These are phyloP conservation scores for Podila verticillata DNA, from an alignment of 192 early-diverging fungal genomes.

Conservation along the genomic window DNA sequence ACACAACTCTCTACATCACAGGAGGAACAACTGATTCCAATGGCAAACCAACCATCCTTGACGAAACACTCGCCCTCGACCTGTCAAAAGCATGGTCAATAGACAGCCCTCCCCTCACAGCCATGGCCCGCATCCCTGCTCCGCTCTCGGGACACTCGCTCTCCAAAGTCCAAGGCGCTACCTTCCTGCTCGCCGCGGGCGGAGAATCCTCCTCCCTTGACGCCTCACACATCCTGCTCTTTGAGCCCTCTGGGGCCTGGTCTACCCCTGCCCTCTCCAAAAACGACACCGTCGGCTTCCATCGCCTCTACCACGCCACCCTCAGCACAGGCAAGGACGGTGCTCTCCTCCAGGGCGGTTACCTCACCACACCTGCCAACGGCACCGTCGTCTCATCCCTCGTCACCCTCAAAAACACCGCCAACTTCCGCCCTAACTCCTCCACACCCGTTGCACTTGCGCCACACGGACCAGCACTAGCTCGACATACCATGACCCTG, in stretches of 20 bases:
- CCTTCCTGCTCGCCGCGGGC: slow-evolving; percentile 24
- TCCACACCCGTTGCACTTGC: slow-evolving; percentile 29
- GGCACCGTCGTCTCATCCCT: slow-evolving; percentile 26
- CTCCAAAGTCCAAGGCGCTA: slow-evolving; percentile 15
- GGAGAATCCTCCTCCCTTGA: slow-evolving; percentile 22
- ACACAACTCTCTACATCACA: slow-evolving; percentile 28
- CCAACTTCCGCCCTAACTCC: slow-evolving; percentile 19
- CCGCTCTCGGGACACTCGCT: slow-evolving; percentile 33
- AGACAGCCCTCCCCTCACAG: slow-evolving; percentile 17
- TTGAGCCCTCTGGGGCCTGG: slow-evolving; percentile 23
- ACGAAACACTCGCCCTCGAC: slow-evolving; percentile 29
- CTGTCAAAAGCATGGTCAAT: slow-evolving; percentile 31
- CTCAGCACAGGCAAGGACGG: slow-evolving; percentile 40
- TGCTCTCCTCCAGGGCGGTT: slow-evolving; percentile 36
- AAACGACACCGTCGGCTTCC: slow-evolving; percentile 28
- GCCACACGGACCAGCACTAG: slow-evolving; percentile 23
- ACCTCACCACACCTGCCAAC: slow-evolving; percentile 18
- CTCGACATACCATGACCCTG: slow-evolving; percentile 47
- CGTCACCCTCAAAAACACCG: slow-evolving; percentile 20
- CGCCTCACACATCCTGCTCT: slow-evolving; percentile 11
- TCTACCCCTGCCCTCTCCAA: slow-evolving; percentile 21
- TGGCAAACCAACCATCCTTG: slow-evolving; percentile 21
- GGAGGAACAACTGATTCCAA: slow-evolving; percentile 25
- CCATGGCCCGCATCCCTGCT: not conserved
- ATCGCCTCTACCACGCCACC: slow-evolving; percentile 36